These are phyloP conservation scores for Amniculicola lignicola DNA, from an alignment of 495 filamentous ascomycete genomes.

Conservation along the genomic window DNA sequence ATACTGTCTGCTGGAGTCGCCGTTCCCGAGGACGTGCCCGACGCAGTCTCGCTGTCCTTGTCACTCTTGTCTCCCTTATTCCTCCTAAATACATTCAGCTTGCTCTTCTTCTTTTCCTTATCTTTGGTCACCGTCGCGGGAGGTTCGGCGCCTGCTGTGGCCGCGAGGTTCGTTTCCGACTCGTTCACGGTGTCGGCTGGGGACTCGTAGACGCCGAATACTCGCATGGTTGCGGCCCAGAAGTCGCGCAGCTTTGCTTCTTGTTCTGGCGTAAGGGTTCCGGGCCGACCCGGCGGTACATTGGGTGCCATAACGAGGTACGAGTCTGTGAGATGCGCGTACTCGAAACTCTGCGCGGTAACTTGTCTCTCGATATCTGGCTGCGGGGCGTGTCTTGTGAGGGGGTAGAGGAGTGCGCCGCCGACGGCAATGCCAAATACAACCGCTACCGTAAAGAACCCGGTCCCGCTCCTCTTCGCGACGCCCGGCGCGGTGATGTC, in stretches of 20 bases:
- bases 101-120: conserved; percentile 67
- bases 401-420: conserved; percentile 22
- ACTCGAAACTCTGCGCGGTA: conserved; percentile 1
- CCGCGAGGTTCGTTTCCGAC: conserved; percentile 1
- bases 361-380: neutral
- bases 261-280: conserved; percentile 82
- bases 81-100: conserved; percentile 61
- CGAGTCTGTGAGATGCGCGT: conserved; percentile 21
- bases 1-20: conserved; percentile 38
- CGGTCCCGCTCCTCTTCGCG: conserved; percentile 13
- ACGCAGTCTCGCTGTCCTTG: conserved; percentile 41
- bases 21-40: conserved; percentile 33
- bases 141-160: conserved; percentile 26
- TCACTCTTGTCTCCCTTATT: conserved; percentile 58
- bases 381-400: neutral
- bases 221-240: conserved; percentile 72
- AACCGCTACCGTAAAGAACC: conserved; percentile 15
- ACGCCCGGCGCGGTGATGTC: neutral
- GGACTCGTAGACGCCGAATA: conserved; percentile 64
- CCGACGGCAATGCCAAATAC: conserved; percentile 25
- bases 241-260: conserved; percentile 84
- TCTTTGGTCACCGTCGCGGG: conserved; percentile 34
- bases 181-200: conserved; percentile 28
- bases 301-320: conserved; percentile 43
- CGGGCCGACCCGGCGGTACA: conserved; percentile 70